Evolutionary conservation across 2,329 filamentous ascomycete species (phyloP), one percentile per base, ranked within the genome.

Genomic region (Cladosporium halotolerans): DNA sequence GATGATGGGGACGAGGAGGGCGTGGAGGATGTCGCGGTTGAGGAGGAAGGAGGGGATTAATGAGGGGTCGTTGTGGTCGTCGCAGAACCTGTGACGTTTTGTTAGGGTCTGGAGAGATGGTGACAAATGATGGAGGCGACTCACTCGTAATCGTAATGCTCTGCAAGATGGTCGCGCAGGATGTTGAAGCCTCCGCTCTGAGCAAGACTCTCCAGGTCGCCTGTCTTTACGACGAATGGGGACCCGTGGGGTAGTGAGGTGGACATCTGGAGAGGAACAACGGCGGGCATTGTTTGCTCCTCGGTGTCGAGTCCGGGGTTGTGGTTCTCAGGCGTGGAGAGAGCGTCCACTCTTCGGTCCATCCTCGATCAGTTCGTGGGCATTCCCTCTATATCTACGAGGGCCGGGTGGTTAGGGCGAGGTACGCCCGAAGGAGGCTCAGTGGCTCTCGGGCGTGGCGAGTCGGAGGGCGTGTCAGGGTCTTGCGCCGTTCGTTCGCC

Each of bases 21-120:
- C 79, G 59, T 82, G 79, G 50, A 82, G 75, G 50, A 82, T 74
- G 56, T 82, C 79, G 61, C 80, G 79, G 58, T 81, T 78, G 16
- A 81, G 71, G 11, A 78, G 66, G 40, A 44, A 28, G 9, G 43
- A 32, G 8, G 48, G 14, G 16, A 33, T 36, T 18, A 28, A 28
- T 14, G 48, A 31, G 10, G 48, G 48, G 28, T 51, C 40, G 9
- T 62, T 55, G 57, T 78, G 76, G 11, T 66, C 54, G 32, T 64
- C 53, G 66, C 75, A 78, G 56, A 77, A 74, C 54, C 74, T 76
- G 58, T 33, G 16, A 47, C 32, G 3, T 14, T n/a, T 70, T 74
- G 54, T 76, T 73, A 2, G 75, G 1, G 75, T 76, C 3, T 77
- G 73, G 18, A 79, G 18, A 28, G 11, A 23, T 31, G n/a, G 18